Base-by-base conservation (phyloP, 1,284 basidiomycete genomes). In the Puccinia horiana region DNA sequence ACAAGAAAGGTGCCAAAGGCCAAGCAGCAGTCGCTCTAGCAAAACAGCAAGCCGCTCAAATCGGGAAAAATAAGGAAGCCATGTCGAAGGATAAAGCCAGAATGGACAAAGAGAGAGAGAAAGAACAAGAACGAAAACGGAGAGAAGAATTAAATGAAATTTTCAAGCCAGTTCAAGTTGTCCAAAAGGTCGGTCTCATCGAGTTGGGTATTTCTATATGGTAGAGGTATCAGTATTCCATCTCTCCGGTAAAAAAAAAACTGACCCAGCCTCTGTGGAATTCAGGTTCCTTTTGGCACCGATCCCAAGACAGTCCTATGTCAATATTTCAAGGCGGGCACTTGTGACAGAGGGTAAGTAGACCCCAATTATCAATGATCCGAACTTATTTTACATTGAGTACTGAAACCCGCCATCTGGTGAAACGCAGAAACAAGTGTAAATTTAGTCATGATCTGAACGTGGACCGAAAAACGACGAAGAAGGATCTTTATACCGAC, bases 401-500 rank as follows among this genome's bases (percentile, higher is more conserved):
- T 18, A 18, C 29, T 29, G 20, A 52, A 4, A 5, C 35, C 78
- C 32, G 26, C n/a, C 12, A 63, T 32, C 20, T 35, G 52, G 12
- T 37, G 23, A 9, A 29, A 54, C 49, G 80, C 86, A 86, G 93
- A 40, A 91, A 84, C 87, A 94, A 94, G 88, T 97, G 95, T 89
- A 98, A 97, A 89, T 98, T 96, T 88, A 96, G 94, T 83, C 96
- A 99, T 88, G 92, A 97, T 88, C 85, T 91, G 83, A 91, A 98
- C 85, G 91, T 97, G 29, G 94, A 91, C 29, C 89, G 96, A 83
- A 98, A 97, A 88, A 92, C 93, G 70, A 94, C 96, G 87, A 99
- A 99, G 91, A 95, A 93, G 89, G 96, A 98, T 88, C 86, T 99
- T 84, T 99, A 99, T 87, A 93, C 92, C 86, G 96, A 99, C 87